Evolutionary conservation across 768 basidiomycete genomes (phyloP).

Genomic region (Tulasnella sp.): DNA sequence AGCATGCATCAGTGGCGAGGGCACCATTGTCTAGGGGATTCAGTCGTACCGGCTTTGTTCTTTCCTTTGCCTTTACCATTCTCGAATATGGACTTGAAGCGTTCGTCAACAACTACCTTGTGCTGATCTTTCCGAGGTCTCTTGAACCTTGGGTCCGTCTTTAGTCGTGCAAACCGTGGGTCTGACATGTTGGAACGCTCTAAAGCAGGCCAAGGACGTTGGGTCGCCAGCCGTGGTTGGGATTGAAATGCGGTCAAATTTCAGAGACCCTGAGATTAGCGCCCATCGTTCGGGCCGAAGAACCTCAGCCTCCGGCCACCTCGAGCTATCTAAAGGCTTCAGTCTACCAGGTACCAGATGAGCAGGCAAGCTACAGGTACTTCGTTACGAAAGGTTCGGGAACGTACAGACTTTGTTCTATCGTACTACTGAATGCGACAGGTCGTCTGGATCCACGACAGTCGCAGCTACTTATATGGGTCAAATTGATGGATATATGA

Average conservation of each 20-base stretch:
- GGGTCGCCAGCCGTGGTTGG: neutral
- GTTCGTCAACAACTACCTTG: slow-evolving; percentile 84
- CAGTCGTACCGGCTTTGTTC: slow-evolving; percentile 1
- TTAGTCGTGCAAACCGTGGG: slow-evolving; percentile 78
- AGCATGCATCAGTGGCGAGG: neutral
- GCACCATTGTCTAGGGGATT: neutral
- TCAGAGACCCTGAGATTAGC: slow-evolving; percentile 6
- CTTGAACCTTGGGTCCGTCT: slow-evolving; percentile 89
- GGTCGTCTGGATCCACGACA: too few species aligned
- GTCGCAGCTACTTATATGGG: too few species aligned
- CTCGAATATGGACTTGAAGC: slow-evolving; percentile 76
- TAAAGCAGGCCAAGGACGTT: neutral
- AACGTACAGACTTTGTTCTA: too few species aligned
- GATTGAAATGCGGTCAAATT: slow-evolving; percentile 13
- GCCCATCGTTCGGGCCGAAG: neutral
- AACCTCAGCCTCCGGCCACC: too few species aligned
- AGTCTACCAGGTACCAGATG: too few species aligned
- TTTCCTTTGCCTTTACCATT: slow-evolving; percentile 34
- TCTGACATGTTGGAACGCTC: slow-evolving; percentile 52
- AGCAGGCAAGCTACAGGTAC: too few species aligned
- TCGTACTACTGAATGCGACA: too few species aligned
- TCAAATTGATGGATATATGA: too few species aligned
- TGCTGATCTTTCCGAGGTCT: slow-evolving; percentile 67
- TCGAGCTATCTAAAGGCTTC: neutral
- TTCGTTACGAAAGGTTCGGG: too few species aligned